Evolutionary conservation across 2,329 filamentous ascomycete species (phyloP).

Genomic region (Purpureocillium takamizusanense): DNA sequence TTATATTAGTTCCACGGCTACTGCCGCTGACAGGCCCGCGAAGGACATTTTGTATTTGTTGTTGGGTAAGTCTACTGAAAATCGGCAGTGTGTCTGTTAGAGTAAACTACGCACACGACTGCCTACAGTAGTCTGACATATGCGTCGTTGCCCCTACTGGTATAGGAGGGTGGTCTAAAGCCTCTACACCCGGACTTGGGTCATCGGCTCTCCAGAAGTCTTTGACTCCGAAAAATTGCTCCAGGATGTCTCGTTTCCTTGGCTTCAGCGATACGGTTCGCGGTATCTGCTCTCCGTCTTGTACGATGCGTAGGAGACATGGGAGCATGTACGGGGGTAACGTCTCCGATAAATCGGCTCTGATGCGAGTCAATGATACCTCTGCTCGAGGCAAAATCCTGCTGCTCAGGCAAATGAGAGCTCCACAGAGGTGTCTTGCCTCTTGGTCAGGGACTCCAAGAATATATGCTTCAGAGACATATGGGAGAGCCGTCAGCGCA

Average conservation of each 20-base stretch:
- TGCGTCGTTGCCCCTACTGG: no score
- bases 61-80: no score
- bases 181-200: conserved; percentile 6
- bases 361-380: conserved; percentile 6
- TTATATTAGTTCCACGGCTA: no score
- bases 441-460: conserved; percentile 12
- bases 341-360: conserved; percentile 5
- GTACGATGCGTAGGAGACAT: conserved; percentile 7
- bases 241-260: conserved; percentile 6
- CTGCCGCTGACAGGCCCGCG: no score
- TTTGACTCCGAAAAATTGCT: conserved; percentile 7
- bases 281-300: conserved; percentile 8
- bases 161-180: no score
- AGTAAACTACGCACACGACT: no score
- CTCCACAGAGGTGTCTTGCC: conserved; percentile 10
- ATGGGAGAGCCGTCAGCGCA: conserved; percentile 8
- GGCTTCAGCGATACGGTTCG: conserved; percentile 9
- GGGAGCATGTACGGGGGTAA: conserved; percentile 10
- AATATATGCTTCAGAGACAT: conserved; percentile 11
- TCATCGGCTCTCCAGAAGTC: conserved; percentile 6
- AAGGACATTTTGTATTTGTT: no score
- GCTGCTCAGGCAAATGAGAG: conserved; percentile 8
- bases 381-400: not conserved
- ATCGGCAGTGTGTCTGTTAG: no score
- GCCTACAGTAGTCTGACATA: no score